Percentiles rank a stretch among this genome's conserved stretches.
phyloP scores from a whole-genome alignment of 805 yeast genomes.

The Priceomyces haplophilus region DNA sequence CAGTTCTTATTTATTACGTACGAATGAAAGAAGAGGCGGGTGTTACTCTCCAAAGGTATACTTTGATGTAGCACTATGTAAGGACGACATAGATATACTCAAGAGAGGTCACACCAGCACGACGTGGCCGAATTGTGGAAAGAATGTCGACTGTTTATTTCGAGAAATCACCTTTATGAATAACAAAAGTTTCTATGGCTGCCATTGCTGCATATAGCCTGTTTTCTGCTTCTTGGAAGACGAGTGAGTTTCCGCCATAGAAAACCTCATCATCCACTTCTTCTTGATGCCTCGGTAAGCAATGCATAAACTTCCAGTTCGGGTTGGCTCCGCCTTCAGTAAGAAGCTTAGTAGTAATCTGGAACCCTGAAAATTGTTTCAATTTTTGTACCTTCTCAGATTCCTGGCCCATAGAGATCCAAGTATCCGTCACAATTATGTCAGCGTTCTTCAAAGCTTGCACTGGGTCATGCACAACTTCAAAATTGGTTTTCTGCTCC shows the following conservation, averaged over 20 bases:
- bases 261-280: constrained; percentile 94
- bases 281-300: constrained; percentile 92
- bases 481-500: constrained; percentile 45
- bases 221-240: constrained; percentile 95
- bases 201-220: constrained; percentile 95
- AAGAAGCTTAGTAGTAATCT: constrained; percentile 68
- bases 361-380: constrained; percentile 82
- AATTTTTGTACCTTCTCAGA: constrained; percentile 67
- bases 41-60: too few relatives aligned
- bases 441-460: constrained; percentile 72
- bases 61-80: too few relatives aligned
- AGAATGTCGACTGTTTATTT: too few relatives aligned
- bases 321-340: constrained; percentile 52
- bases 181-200: constrained; percentile 83
- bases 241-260: constrained; percentile 74
- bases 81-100: too few relatives aligned
- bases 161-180: constrained; percentile 37
- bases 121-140: too few relatives aligned
- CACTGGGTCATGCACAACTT: constrained; percentile 68
- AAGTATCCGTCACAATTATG: constrained; percentile 90
- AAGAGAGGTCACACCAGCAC: too few relatives aligned
- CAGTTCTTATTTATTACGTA: too few relatives aligned
- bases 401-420: constrained; percentile 98
- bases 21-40: too few relatives aligned
- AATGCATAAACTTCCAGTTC: constrained; percentile 93